A percentile compares a stretch with the other conserved stretches of the same genome.
Evolutionary conservation across 768 basidiomycete genomes (phyloP).

Genomic region (Serendipita indica): DNA sequence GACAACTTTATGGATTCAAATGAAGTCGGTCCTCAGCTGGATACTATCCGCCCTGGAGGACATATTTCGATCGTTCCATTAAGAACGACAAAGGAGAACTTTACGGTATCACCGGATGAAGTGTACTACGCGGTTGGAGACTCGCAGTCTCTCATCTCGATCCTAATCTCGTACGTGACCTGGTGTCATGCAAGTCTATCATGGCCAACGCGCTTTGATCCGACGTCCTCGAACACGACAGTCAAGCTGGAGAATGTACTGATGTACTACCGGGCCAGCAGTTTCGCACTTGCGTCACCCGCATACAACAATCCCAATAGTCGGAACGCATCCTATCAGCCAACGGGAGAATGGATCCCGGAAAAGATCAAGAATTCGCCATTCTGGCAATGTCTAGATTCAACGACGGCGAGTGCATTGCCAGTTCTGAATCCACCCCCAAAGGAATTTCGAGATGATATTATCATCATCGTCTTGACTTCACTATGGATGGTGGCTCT

Average conservation of each 20-base stretch:
- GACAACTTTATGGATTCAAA: background rate
- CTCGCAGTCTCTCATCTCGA: background rate
- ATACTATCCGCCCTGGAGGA: background rate
- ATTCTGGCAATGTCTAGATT: background rate
- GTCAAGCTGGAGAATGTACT: conserved; percentile 7
- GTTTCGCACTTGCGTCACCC: conserved; percentile 11
- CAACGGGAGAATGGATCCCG: background rate
- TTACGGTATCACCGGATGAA: background rate
- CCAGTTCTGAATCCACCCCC: background rate
- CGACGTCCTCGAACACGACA: background rate
- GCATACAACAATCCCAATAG: conserved; percentile 11
- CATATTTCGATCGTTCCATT: background rate
- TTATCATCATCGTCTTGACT: background rate
- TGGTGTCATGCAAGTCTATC: background rate
- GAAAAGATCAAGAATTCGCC: background rate
- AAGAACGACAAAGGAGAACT: background rate
- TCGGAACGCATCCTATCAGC: background rate
- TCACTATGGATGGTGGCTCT: background rate
- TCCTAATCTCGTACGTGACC: background rate
- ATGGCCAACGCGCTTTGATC: background rate
- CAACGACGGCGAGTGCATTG: background rate
- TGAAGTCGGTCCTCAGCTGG: background rate
- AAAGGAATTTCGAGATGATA: background rate
- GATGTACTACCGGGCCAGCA: conserved; percentile 14
- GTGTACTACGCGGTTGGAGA: background rate